These are phyloP conservation scores for Globisporangium orthogonon DNA, from an alignment of 352 stramenopile genomes.

Conservation along the genomic window DNA sequence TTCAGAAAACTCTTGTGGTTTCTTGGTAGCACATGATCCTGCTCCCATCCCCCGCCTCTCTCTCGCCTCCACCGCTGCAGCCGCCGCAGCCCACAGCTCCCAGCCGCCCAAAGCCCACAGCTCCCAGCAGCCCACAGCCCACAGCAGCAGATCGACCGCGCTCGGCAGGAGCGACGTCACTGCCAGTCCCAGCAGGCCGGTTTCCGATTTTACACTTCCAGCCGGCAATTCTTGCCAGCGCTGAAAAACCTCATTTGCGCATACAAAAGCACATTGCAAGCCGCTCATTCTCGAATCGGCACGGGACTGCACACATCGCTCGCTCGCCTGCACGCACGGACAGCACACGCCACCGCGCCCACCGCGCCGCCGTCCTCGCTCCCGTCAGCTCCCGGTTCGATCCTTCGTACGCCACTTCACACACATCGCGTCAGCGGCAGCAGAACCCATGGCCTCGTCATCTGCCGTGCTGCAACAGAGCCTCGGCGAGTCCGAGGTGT, in stretches of 20 bases:
- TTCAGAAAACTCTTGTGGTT: no score
- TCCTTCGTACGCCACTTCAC: background rate
- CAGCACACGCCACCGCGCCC: slow-evolving; percentile 1
- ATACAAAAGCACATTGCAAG: slow-evolving; percentile 2
- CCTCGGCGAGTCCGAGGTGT: slow-evolving; percentile 78
- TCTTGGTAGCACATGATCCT: no score
- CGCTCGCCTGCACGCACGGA: background rate
- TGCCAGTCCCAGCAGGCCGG: no score
- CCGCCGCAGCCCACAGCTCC: no score
- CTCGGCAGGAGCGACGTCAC: no score
- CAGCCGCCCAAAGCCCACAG: no score
- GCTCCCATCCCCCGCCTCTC: no score
- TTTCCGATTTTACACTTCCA: no score
- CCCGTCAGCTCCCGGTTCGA: slow-evolving; percentile 1
- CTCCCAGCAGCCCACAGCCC: no score
- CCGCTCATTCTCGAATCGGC: slow-evolving; percentile 13
- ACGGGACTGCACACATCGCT: slow-evolving; percentile 4
- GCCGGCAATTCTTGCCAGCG: no score
- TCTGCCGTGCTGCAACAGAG: slow-evolving; percentile 66
- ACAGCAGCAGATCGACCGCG: no score
- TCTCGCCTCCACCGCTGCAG: no score
- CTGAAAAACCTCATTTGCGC: background rate
- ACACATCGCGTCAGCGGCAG: slow-evolving; percentile 1
- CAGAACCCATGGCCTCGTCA: slow-evolving; percentile 36
- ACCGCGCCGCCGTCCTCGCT: background rate